These are phyloP conservation scores for Heimioporus sp. DNA, from an alignment of 768 basidiomycete genomes.

Conservation along the genomic window DNA sequence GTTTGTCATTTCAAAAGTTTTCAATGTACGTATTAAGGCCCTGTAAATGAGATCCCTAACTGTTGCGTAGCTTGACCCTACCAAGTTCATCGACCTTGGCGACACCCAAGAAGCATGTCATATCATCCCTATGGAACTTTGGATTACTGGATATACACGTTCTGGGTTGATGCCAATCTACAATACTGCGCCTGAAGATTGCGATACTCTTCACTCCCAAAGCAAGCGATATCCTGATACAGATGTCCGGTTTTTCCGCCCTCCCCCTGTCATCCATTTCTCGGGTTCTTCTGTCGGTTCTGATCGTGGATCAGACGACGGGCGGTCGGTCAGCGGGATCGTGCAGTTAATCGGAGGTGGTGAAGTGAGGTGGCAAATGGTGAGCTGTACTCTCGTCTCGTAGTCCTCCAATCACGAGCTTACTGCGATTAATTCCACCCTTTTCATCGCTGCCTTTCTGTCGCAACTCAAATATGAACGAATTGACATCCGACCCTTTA, in stretches of 20 bases:
- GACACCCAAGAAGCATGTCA: slow-evolving; percentile 43
- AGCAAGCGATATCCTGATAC: neutral
- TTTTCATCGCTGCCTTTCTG: too few relatives aligned
- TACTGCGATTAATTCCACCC: neutral
- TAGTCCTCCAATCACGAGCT: too few relatives aligned
- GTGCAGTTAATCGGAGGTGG: slow-evolving; percentile 51
- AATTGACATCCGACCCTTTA: slow-evolving; percentile 3
- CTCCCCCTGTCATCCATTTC: slow-evolving; percentile 52
- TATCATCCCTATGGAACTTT: slow-evolving; percentile 54
- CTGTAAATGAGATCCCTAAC: neutral
- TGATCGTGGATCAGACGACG: slow-evolving; percentile 29
- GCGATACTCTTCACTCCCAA: slow-evolving; percentile 17
- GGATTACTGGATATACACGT: slow-evolving; percentile 37
- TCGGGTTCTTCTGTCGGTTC: slow-evolving; percentile 44
- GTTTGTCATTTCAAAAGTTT: slow-evolving; percentile 12
- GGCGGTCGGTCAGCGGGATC: slow-evolving; percentile 39
- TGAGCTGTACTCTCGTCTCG: slow-evolving; percentile 19
- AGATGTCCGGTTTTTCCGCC: slow-evolving; percentile 22
- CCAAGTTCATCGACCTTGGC: slow-evolving; percentile 30
- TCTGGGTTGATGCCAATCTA: slow-evolving; percentile 21
- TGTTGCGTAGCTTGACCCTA: slow-evolving; percentile 18
- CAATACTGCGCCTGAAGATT: neutral
- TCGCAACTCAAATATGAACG: neutral
- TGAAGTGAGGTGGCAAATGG: slow-evolving; percentile 51
- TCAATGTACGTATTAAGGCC: slow-evolving; percentile 15